These are phyloP conservation scores for Erysiphe pulchra DNA, from an alignment of 2,329 filamentous ascomycete genomes.

Conservation along the genomic window DNA sequence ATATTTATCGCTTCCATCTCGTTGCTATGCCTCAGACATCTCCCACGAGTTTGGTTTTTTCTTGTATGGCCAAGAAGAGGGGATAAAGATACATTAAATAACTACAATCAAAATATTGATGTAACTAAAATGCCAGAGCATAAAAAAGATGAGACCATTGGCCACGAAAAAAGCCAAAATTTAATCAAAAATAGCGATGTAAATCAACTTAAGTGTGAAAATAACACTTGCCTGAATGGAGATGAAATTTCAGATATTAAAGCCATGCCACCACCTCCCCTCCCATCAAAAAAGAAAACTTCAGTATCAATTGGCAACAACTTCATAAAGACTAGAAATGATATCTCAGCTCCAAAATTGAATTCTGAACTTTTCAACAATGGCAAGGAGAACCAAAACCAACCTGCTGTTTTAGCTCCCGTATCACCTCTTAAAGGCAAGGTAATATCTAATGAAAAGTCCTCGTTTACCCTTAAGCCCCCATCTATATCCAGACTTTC, in stretches of 20 bases:
- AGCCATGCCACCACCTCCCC: slow-evolving; percentile 16
- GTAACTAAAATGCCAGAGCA: not conserved
- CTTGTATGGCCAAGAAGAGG: not conserved
- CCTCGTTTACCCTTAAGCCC: too few species aligned
- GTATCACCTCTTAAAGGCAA: too few species aligned
- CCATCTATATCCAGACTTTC: slow-evolving; percentile 10
- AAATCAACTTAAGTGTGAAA: not conserved
- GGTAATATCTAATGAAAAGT: too few species aligned
- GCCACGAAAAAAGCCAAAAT: not conserved
- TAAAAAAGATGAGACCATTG: not conserved
- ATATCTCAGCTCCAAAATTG: slow-evolving; percentile 2
- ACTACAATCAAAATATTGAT: too few species aligned
- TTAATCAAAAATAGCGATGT: not conserved
- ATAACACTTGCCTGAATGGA: not conserved
- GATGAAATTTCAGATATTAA: slow-evolving; percentile 10
- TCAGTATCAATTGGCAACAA: slow-evolving; percentile 9
- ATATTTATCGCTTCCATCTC: slow-evolving; percentile 34
- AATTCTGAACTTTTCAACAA: too few species aligned
- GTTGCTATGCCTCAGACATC: slow-evolving; percentile 27
- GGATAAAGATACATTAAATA: too few species aligned
- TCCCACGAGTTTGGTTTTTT: slow-evolving; percentile 15
- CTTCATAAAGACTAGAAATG: slow-evolving; percentile 4
- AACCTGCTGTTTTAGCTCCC: too few species aligned
- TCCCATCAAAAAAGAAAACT: slow-evolving; percentile 8
- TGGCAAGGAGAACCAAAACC: too few species aligned